A percentile compares a stretch with the other conserved stretches of the same genome.
These are phyloP conservation scores for Fimicolochytrium jonesii DNA, from an alignment of 192 early-diverging fungal genomes.

Conservation along the genomic window DNA sequence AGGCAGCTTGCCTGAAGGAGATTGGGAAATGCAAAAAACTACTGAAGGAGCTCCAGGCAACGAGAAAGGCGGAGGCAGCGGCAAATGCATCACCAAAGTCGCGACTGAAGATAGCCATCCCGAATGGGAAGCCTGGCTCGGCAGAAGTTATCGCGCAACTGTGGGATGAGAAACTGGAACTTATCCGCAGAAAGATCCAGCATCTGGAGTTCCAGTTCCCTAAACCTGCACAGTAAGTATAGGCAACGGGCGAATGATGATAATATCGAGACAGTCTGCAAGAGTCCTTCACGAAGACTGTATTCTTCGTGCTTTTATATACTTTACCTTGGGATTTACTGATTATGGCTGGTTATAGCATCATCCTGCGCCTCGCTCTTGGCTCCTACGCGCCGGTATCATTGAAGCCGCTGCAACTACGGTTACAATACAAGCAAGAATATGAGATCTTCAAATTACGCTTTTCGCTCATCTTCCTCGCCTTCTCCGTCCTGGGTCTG, in stretches of 20 bases:
- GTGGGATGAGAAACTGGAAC: not conserved
- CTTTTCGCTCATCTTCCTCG: constrained; percentile 24
- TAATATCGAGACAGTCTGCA: too few species aligned
- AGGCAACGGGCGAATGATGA: not conserved
- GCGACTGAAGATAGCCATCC: too few species aligned
- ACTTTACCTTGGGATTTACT: too few species aligned
- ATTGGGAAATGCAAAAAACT: constrained; percentile 10
- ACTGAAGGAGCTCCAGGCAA: not conserved
- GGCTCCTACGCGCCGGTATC: constrained; percentile 36
- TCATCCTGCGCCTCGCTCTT: constrained; percentile 40
- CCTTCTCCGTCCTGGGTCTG: not conserved
- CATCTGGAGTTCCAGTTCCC: constrained; percentile 37
- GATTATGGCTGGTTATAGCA: constrained; percentile 13
- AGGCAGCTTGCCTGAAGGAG: constrained; percentile 31
- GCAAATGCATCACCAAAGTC: too few species aligned
- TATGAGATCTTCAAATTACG: constrained; percentile 44
- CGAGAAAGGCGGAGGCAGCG: not conserved
- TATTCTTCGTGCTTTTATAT: too few species aligned
- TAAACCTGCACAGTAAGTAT: constrained; percentile 29
- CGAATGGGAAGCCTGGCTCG: not conserved
- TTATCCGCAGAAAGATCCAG: constrained; percentile 12
- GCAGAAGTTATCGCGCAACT: not conserved
- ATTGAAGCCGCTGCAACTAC: constrained; percentile 29
- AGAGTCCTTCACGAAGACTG: too few species aligned
- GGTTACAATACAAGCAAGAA: constrained; percentile 41